These are phyloP conservation scores for Globisporangium yorkense DNA, from an alignment of 352 stramenopile species.

Conservation along the genomic window DNA sequence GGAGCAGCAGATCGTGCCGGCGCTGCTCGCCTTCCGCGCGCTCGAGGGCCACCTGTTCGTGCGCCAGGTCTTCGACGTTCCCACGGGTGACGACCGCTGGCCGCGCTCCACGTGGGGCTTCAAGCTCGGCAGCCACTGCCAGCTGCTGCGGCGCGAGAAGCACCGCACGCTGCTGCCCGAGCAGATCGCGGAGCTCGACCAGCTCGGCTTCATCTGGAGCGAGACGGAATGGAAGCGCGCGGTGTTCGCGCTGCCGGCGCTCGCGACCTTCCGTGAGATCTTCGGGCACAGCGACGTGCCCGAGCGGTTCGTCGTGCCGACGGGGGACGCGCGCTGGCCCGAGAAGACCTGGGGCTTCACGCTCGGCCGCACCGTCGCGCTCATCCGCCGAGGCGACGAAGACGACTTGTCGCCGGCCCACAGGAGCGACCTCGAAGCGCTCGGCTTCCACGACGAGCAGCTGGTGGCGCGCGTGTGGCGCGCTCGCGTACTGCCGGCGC, in stretches of 20 bases:
- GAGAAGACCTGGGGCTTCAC: constrained; percentile 12
- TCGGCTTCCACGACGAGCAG: constrained; percentile 37
- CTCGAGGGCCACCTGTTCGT: constrained; percentile 91
- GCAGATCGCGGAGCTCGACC: constrained; percentile 32
- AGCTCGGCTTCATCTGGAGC: constrained; percentile 68
- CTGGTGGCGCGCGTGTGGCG: constrained; percentile 26
- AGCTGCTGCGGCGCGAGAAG: constrained; percentile 79
- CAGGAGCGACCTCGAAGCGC: constrained; percentile 18
- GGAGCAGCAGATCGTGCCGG: constrained; percentile 61
- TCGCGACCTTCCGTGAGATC: constrained; percentile 21
- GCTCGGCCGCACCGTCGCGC: constrained; percentile 19
- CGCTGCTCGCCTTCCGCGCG: constrained; percentile 75
- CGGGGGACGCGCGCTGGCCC: constrained; percentile 17
- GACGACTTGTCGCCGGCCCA: constrained; percentile 2
- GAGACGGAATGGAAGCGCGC: constrained; percentile 67
- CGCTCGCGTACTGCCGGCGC: constrained; percentile 28
- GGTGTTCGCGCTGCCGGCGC: constrained; percentile 42
- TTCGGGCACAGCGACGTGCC: constrained; percentile 41
- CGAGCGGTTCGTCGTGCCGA: constrained; percentile 23
- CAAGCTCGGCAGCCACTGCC: constrained; percentile 87
- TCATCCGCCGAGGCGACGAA: constrained; percentile 6
- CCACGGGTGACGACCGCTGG: constrained; percentile 61
- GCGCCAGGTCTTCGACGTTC: constrained; percentile 86
- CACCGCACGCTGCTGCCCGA: constrained; percentile 21
- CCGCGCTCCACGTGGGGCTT: constrained; percentile 84